Evolutionary conservation across 345 rosid species (phyloP).

Genomic region (Limnanthes douglasii): DNA sequence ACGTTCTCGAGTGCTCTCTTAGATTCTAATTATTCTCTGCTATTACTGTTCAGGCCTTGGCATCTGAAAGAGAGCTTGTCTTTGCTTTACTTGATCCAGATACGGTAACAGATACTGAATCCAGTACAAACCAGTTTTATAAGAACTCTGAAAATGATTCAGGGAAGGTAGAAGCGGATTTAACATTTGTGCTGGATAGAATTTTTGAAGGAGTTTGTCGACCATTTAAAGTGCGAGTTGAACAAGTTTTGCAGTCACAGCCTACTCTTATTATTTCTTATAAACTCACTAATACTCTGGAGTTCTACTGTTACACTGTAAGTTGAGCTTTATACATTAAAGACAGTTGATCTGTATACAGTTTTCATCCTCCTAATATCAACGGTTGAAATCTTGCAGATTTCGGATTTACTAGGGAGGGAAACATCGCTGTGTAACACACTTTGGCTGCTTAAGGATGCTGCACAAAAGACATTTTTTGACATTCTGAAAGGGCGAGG

Average conservation of each 20-base stretch:
- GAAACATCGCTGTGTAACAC: slow-evolving; percentile 83
- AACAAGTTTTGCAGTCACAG: slow-evolving; percentile 95
- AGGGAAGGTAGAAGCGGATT: slow-evolving; percentile 65
- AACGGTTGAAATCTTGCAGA: slow-evolving; percentile 21
- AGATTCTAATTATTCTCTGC: slow-evolving; percentile 1
- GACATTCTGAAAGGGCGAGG: slow-evolving; percentile 84
- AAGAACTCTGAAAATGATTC: slow-evolving; percentile 36
- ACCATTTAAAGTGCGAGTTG: slow-evolving; percentile 98
- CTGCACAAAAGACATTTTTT: slow-evolving; percentile 86
- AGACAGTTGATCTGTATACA: slow-evolving; percentile 4
- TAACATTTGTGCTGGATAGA: slow-evolving; percentile 86
- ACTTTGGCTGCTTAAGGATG: slow-evolving; percentile 76
- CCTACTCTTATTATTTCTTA: slow-evolving; percentile 84
- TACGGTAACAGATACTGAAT: slow-evolving; percentile 37
- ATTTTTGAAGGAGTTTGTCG: slow-evolving; percentile 99
- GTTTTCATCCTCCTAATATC: slow-evolving; percentile 1
- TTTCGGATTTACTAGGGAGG: slow-evolving; percentile 80
- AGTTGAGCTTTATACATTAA: slow-evolving; percentile 26
- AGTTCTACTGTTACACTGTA: slow-evolving; percentile 89
- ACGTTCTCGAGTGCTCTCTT: slow-evolving; percentile 3
- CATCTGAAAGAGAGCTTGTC: slow-evolving; percentile 94
- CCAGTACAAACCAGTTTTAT: slow-evolving; percentile 28
- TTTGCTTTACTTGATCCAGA: slow-evolving; percentile 75
- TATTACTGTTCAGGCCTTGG: slow-evolving; percentile 67
- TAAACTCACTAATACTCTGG: slow-evolving; percentile 81